A percentile compares a stretch with the other conserved stretches of the same genome.
Conservation (phyloP, 805 yeast species). For the Lipomyces sp. region DNA sequence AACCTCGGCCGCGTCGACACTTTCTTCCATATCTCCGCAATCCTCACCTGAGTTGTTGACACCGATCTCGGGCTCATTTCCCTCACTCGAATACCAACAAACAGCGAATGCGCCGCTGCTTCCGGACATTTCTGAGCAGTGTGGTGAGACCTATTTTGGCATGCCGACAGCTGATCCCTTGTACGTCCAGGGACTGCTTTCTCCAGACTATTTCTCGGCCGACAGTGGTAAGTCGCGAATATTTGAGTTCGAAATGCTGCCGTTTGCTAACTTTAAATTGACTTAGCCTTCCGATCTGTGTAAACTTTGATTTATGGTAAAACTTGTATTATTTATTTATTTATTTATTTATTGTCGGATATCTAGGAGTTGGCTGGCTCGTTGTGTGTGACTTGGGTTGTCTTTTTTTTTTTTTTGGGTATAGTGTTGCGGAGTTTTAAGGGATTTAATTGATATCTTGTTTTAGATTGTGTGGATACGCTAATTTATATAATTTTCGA, state of each 20-base stretch:
- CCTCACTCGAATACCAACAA: constrained; percentile 15
- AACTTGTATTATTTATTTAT: not conserved
- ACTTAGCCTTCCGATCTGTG: not conserved
- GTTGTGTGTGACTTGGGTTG: not conserved
- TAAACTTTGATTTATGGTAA: not conserved
- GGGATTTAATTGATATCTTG: not conserved
- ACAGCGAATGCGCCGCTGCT: not conserved
- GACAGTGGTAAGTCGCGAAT: not conserved
- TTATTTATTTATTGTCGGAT: not conserved
- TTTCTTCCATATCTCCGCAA: constrained; percentile 24
- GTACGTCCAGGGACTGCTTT: constrained; percentile 2
- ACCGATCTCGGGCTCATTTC: constrained; percentile 26
- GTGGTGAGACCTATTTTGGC: not conserved
- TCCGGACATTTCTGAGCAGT: constrained; percentile 11
- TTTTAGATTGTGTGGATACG: not conserved
- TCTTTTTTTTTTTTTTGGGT: not conserved
- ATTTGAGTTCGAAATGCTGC: not conserved
- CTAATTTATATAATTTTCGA: not conserved
- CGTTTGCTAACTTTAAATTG: not conserved
- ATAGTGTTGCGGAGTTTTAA: not conserved
- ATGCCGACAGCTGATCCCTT: not conserved
- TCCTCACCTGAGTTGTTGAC: constrained; percentile 31
- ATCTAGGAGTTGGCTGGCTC: not conserved
- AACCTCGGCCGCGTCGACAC: constrained; percentile 15
- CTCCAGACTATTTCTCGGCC: not conserved